These are phyloP conservation scores for Cotoneaster glaucophyllus DNA, from an alignment of 306 rosid species.

Conservation along the genomic window DNA sequence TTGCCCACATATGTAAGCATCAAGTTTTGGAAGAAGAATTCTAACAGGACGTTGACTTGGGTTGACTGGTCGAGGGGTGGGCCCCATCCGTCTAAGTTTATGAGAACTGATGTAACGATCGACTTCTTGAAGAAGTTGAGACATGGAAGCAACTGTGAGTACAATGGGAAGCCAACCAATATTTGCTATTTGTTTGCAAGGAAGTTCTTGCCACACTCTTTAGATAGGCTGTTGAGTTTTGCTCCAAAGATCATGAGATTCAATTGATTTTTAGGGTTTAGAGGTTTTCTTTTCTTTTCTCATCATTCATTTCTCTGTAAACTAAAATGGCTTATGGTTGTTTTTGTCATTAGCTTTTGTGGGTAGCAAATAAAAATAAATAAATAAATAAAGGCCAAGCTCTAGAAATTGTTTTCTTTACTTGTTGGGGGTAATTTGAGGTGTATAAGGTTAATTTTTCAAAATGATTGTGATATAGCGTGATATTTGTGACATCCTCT, in stretches of 20 bases:
- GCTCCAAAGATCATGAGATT: slow-evolving; percentile 76
- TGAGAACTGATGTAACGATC: slow-evolving; percentile 33
- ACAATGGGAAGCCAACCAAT: slow-evolving; percentile 45
- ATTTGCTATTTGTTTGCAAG: slow-evolving; percentile 79
- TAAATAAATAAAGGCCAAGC: no score
- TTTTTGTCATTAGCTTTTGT: not conserved
- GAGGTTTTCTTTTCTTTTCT: not conserved
- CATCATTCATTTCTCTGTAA: not conserved
- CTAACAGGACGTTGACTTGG: slow-evolving; percentile 83
- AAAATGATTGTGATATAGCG: not conserved
- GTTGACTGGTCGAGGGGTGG: slow-evolving; percentile 86
- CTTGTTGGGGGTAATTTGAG: not conserved
- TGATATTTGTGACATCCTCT: not conserved
- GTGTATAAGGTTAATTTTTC: not conserved
- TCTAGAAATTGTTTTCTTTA: not conserved
- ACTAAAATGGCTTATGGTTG: not conserved
- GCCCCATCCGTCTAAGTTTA: slow-evolving; percentile 55
- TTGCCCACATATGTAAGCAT: slow-evolving; percentile 57
- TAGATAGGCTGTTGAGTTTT: slow-evolving; percentile 61
- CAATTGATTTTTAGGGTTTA: slow-evolving; percentile 11
- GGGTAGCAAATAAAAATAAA: no score
- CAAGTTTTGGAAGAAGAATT: slow-evolving; percentile 34
- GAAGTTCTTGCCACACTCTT: slow-evolving; percentile 53
- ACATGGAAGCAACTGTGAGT: slow-evolving; percentile 42
- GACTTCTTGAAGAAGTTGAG: slow-evolving; percentile 51